Evolutionary conservation across 2,329 filamentous ascomycete species (phyloP).

Genomic region (Fusarium sp.): DNA sequence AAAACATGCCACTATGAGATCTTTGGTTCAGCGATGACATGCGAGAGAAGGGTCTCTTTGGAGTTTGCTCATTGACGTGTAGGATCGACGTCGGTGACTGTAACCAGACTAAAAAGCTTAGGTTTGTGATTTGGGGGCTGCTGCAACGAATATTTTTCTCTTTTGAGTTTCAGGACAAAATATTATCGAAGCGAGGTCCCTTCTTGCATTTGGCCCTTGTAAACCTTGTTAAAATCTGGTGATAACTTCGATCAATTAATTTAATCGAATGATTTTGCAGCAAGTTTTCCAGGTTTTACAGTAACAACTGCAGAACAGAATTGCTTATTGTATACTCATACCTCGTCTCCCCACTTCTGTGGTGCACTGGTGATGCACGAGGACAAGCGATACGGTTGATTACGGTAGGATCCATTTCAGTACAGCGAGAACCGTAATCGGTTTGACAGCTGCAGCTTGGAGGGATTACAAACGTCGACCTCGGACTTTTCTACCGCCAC

Average conservation of each 20-base stretch:
- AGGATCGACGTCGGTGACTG: slow-evolving; percentile 22
- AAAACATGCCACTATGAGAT: slow-evolving; percentile 25
- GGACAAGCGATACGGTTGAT: slow-evolving; percentile 13
- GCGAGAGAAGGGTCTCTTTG: slow-evolving; percentile 1
- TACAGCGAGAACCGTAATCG: not conserved
- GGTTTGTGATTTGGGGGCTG: not conserved
- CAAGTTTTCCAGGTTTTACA: slow-evolving; percentile 8
- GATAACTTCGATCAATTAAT: not conserved
- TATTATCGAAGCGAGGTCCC: slow-evolving; percentile 2
- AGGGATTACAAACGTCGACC: slow-evolving; percentile 13
- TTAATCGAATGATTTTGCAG: slow-evolving; percentile 23
- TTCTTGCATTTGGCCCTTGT: slow-evolving; percentile 21
- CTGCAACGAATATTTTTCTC: not conserved
- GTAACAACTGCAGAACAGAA: not conserved
- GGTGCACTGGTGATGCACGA: slow-evolving; percentile 1
- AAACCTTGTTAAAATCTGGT: not conserved
- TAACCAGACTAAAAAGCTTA: slow-evolving; percentile 12
- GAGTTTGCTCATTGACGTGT: slow-evolving; percentile 7
- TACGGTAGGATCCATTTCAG: not conserved
- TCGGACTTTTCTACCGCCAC: slow-evolving; percentile 4
- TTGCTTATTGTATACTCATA: slow-evolving; percentile 4
- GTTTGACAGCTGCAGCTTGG: not conserved
- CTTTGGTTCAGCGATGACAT: slow-evolving; percentile 12
- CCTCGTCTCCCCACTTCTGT: slow-evolving; percentile 27
- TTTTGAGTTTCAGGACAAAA: not conserved